Base-by-base conservation (phyloP, 2,329 filamentous ascomycete genomes). In the Cercospora zeina region DNA sequence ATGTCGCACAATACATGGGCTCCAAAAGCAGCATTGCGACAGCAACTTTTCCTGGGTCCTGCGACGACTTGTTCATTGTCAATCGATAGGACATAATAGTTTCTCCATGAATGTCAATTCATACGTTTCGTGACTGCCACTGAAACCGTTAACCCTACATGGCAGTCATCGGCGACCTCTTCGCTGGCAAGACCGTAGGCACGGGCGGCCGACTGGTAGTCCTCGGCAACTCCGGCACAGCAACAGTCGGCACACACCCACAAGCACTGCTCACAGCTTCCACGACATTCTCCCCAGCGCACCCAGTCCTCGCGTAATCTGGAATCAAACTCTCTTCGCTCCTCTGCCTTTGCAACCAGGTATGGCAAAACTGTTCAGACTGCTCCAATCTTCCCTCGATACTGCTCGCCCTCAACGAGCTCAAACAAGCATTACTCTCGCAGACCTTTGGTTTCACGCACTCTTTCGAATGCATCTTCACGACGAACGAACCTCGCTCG, bases 401-500 rank as follows among this genome's bases (percentile, higher is more conserved):
- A 13, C 55, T 59, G 47, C 54, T 62, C 3, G 59, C 62, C 4
- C 62, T 50, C 27, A 67, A 54, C 9, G 64, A 63, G 30, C 50
- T 58, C 16, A 64, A 31, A 39, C 64, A 64, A 14, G 37, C 14
- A 47, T 67, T 61, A 3, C 59, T 54, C 55, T 68, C 56, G 54
- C 67, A 68, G 19, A 63, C 61, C 8, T 66, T 58, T 2, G 62
- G 59, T n/a, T 56, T 60, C 11, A 58, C 59, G 30, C 67, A 68
- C 53, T 63, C 54, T 45, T 63, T 61, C 27, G 57, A 57, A 14
- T 51, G 63, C 62, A 64, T 64, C 75, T 81, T 83, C 10, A 83
- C 74, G 7, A 80, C 76, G 53, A 79, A 83, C 2, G 77, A 76
- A 56, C 82, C 81, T 7, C 80, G 73, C 72, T 83, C 81, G 59